Evolutionary conservation across 2,329 filamentous ascomycete species (phyloP).

Genomic region (Colletotrichum lini): DNA sequence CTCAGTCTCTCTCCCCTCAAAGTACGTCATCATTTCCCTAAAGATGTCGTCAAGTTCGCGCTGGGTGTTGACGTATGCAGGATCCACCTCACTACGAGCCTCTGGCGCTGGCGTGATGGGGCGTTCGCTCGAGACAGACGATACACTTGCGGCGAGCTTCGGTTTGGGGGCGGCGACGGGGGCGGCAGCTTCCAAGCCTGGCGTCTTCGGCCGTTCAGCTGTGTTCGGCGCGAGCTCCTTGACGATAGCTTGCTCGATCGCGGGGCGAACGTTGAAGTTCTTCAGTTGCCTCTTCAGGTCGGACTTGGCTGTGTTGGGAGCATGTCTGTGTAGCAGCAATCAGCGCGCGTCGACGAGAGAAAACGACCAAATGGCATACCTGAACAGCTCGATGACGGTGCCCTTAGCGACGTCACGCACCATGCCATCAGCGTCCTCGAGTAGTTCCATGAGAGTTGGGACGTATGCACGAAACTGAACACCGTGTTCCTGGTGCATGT

Average conservation of each 20-base stretch:
- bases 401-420: constrained; percentile 88
- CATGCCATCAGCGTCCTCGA: constrained; percentile 91
- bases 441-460: constrained; percentile 83
- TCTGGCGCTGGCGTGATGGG: constrained; percentile 76
- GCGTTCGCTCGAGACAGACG: constrained; percentile 64
- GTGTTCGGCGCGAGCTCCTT: constrained; percentile 75
- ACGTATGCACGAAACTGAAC: constrained; percentile 89
- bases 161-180: constrained; percentile 59
- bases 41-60: constrained; percentile 92
- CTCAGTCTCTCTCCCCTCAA: constrained; percentile 91
- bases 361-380: constrained; percentile 62
- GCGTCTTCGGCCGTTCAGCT: constrained; percentile 58
- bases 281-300: constrained; percentile 91
- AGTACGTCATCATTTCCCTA: constrained; percentile 83
- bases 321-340: constrained; percentile 82
- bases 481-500: constrained; percentile 86
- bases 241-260: constrained; percentile 86
- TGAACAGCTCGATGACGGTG: constrained; percentile 89
- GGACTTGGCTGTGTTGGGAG: constrained; percentile 86
- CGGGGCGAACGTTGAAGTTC: constrained; percentile 86
- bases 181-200: constrained; percentile 53
- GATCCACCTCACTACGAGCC: constrained; percentile 80
- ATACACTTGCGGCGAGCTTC: constrained; percentile 66
- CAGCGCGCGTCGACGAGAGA: constrained; percentile 76
- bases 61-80: constrained; percentile 85